These are phyloP conservation scores for Crucibulum laeve DNA, from an alignment of 768 basidiomycete species.

Conservation along the genomic window DNA sequence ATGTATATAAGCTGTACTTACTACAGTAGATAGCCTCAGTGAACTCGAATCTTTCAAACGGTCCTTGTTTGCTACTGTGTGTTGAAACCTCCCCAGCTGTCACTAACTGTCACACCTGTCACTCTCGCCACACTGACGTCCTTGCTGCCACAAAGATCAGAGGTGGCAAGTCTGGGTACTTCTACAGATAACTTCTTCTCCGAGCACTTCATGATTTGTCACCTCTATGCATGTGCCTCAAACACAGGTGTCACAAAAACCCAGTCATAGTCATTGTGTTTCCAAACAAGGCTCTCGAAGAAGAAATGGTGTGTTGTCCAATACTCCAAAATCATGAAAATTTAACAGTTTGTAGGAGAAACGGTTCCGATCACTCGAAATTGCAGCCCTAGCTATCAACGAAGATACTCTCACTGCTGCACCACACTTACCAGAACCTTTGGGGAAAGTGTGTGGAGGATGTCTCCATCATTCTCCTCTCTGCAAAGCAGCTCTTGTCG, in stretches of 20 bases:
- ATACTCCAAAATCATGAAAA: background rate
- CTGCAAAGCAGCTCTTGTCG: conserved; percentile 6
- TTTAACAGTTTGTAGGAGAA: conserved; percentile 2
- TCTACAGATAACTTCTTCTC: conserved; percentile 13
- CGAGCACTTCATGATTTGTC: conserved; percentile 9
- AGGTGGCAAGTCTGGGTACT: conserved; percentile 16
- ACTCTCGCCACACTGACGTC: too few relatives aligned
- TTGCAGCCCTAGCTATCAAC: conserved; percentile 5
- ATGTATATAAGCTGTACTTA: too few relatives aligned
- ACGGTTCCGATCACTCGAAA: conserved; percentile 3
- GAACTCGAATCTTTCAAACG: too few relatives aligned
- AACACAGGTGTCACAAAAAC: conserved; percentile 9
- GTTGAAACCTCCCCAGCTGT: too few relatives aligned
- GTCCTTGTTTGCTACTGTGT: too few relatives aligned
- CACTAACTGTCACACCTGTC: too few relatives aligned
- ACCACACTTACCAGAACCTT: conserved; percentile 1
- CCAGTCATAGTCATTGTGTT: conserved; percentile 18
- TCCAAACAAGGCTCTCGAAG: conserved; percentile 17
- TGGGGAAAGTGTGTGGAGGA: conserved; percentile 6
- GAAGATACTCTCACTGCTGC: conserved; percentile 4
- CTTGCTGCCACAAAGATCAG: conserved; percentile 13
- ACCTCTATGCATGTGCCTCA: conserved; percentile 9
- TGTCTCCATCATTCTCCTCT: conserved; percentile 4
- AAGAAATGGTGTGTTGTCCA: conserved; percentile 14
- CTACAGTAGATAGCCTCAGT: too few relatives aligned